phyloP scores from a whole-genome alignment of 108 stramenopile genomes.

The Fistulifera pelliculosa region DNA sequence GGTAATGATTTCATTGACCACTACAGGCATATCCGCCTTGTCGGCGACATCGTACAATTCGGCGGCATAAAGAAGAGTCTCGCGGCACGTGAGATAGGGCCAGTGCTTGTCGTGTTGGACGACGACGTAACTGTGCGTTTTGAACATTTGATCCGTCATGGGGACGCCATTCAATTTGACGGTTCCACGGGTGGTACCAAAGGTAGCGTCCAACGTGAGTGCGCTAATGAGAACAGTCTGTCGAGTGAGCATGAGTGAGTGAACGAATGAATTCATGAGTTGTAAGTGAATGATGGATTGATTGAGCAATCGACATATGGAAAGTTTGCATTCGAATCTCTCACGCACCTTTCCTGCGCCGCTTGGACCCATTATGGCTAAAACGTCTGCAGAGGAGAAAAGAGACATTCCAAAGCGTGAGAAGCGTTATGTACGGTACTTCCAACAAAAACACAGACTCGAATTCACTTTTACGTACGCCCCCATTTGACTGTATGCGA shows the following conservation, averaged over 20 bases:
- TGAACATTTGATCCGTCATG: constrained; percentile 21
- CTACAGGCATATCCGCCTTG: background rate
- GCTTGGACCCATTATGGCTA: constrained; percentile 27
- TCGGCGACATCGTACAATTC: constrained; percentile 18
- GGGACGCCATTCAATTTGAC: constrained; percentile 24
- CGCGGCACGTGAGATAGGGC: constrained; percentile 23
- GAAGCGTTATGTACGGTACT: too few species aligned
- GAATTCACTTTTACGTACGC: constrained; percentile 4
- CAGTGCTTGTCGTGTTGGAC: constrained; percentile 25
- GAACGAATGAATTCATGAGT: too few species aligned
- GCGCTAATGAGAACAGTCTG: constrained; percentile 18
- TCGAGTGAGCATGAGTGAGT: too few species aligned
- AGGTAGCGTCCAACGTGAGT: constrained; percentile 20
- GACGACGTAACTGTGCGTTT: constrained; percentile 22
- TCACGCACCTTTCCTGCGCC: constrained; percentile 22
- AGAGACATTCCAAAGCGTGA: too few species aligned
- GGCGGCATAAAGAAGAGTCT: constrained; percentile 19
- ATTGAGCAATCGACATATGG: background rate
- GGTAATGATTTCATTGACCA: constrained; percentile 12
- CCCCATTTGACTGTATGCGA: constrained; percentile 17
- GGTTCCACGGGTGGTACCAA: constrained; percentile 12
- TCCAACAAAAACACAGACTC: too few species aligned
- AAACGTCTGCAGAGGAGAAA: constrained; percentile 8
- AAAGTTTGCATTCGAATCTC: background rate
- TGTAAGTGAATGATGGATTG: too few species aligned